A percentile compares a stretch with the other conserved stretches of the same genome.
phyloP scores from a whole-genome alignment of 1,139 yeast genomes.

The Wickerhamomyces sp. region DNA sequence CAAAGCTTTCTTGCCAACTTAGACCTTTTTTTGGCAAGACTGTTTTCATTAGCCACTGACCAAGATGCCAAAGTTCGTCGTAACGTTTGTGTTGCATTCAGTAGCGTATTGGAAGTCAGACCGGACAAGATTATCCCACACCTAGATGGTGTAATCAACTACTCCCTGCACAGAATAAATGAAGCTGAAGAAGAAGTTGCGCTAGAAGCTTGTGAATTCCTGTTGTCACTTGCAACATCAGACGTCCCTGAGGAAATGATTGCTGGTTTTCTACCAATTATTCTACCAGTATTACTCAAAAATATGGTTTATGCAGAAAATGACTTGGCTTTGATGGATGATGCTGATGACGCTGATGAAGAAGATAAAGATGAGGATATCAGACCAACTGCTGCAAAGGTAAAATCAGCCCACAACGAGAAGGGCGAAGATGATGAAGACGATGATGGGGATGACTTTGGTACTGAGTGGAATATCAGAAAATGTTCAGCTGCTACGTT shows the following conservation, averaged over 20 bases:
- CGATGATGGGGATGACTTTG: slow-evolving; percentile 60
- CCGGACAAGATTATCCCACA: slow-evolving; percentile 82
- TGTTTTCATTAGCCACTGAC: slow-evolving; percentile 65
- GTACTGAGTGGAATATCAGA: slow-evolving; percentile 83
- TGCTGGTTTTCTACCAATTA: slow-evolving; percentile 49
- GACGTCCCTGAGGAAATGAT: slow-evolving; percentile 47
- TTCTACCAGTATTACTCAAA: slow-evolving; percentile 70
- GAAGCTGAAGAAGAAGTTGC: slow-evolving; percentile 66
- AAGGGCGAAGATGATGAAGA: slow-evolving; percentile 46
- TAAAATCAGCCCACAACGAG: slow-evolving; percentile 58
- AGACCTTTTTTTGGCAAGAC: slow-evolving; percentile 57
- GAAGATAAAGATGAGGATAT: slow-evolving; percentile 88
- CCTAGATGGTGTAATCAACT: slow-evolving; percentile 77
- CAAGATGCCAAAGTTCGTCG: slow-evolving; percentile 56
- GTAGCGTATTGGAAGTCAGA: slow-evolving; percentile 65
- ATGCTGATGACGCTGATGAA: slow-evolving; percentile 72
- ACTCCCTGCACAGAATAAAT: slow-evolving; percentile 75
- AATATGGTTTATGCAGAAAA: slow-evolving; percentile 89
- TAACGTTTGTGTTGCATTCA: slow-evolving; percentile 75
- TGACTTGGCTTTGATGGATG: slow-evolving; percentile 68
- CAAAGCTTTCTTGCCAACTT: slow-evolving; percentile 60
- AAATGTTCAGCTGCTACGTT: slow-evolving; percentile 93
- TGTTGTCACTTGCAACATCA: slow-evolving; percentile 69
- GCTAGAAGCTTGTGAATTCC: slow-evolving; percentile 88
- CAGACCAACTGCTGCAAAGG: slow-evolving; percentile 67